These are phyloP conservation scores for Marasmius tenuissimus DNA, from an alignment of 1,284 basidiomycete genomes.

Conservation along the genomic window DNA sequence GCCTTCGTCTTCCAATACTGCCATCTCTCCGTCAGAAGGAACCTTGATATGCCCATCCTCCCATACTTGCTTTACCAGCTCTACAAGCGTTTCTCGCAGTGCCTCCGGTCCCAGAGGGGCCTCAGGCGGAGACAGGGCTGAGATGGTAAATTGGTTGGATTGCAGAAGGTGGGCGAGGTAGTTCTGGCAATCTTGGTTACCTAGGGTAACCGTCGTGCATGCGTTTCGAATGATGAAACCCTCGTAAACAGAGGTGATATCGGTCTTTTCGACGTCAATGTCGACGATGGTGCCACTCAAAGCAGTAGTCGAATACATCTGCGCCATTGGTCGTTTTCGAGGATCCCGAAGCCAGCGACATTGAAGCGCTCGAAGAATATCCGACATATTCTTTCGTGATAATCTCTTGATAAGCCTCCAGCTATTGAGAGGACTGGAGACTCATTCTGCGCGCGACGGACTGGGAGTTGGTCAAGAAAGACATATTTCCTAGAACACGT, in stretches of 20 bases:
- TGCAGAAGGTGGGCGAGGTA: conserved; percentile 70
- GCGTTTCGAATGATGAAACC: conserved; percentile 66
- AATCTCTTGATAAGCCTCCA: conserved; percentile 69
- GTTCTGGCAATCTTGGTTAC: conserved; percentile 72
- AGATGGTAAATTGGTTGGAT: conserved; percentile 64
- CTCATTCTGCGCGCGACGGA: conserved; percentile 85
- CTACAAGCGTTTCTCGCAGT: conserved; percentile 50
- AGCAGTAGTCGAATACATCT: conserved; percentile 80
- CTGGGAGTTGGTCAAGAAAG: conserved; percentile 74
- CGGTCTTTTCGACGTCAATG: conserved; percentile 75
- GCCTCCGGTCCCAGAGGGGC: conserved; percentile 44
- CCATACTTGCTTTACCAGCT: conserved; percentile 58
- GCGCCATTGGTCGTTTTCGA: conserved; percentile 85
- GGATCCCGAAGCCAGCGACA: conserved; percentile 79
- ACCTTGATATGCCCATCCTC: too few species aligned
- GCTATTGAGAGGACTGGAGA: conserved; percentile 81
- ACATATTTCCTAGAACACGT: conserved; percentile 73
- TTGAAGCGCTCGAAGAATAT: conserved; percentile 97
- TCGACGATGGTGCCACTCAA: conserved; percentile 85
- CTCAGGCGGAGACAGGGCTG: conserved; percentile 56
- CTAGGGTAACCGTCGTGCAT: conserved; percentile 64
- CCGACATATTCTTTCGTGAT: conserved; percentile 78
- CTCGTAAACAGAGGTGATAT: conserved; percentile 82
- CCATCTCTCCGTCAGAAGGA: conserved; percentile 70
- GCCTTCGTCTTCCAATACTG: conserved; percentile 77